Base-by-base conservation (phyloP, 306 rosid species). In the Pueraria montana region DNA sequence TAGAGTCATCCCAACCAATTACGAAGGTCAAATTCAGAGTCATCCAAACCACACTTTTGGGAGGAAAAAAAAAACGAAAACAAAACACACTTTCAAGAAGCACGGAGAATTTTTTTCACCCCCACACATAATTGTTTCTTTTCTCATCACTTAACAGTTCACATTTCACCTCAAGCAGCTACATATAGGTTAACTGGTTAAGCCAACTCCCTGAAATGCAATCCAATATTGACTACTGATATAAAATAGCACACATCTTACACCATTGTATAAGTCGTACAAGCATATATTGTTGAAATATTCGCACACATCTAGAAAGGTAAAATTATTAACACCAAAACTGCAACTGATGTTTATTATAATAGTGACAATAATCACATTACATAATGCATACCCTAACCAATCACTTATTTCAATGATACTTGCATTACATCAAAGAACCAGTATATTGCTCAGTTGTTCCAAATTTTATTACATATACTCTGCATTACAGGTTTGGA, bases 341-440 rank as follows among this genome's bases (percentile, higher is more conserved):
- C 50, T 23, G 40, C 78, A 61, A 46, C 40, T 46, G 12, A 27
- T 30, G 27, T 62, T 79, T 52, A 46, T 40, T 50, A 58, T 32
- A 72, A 18, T 43, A 58, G 40, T 58, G 36, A 26, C 34, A 79
- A 68, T 24, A 42, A 71, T 16, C 56, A 4, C 45, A 45, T 58
- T 68, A 36, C 49, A 50, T 30, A 52, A 56, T 13, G 46, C 56
- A 26, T 43, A 52, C 40, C 7, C 21, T 61, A 8, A 10, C 24
- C 14, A 20, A 7, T 23, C 45, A 32, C 72, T 18, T 70, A 58
- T 18, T 49, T 45, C 3, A 14, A 70, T 26, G 49, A 12, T 30
- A 55, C 61, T 26, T 38, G 48, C 36, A 69, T 71, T 71, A 71
- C 59, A 59, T 58, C 67, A 20, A 24, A 79, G 52, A 18, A 68